Percentiles rank a stretch among this genome's conserved stretches.
Evolutionary conservation across 1,139 yeast genomes (phyloP).

Genomic region (Yamadazyma pseudoaaseri): DNA sequence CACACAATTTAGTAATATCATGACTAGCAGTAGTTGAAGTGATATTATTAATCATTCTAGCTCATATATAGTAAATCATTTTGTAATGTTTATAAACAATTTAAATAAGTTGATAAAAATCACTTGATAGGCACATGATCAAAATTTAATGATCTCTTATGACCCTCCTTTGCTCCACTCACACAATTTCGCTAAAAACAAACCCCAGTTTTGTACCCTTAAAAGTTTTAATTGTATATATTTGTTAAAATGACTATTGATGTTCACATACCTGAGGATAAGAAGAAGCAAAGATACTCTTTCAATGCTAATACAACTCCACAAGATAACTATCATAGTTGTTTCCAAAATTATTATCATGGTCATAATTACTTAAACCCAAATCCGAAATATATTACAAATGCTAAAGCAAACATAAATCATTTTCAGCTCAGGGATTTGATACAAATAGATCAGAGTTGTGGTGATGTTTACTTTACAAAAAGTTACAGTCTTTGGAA

Average conservation of each 20-base stretch:
- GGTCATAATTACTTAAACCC: slow-evolving; percentile 39
- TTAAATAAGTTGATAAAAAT: no score
- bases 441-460: slow-evolving; percentile 42
- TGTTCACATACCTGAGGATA: slow-evolving; percentile 2
- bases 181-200: no score
- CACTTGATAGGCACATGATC: no score
- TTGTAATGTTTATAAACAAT: no score
- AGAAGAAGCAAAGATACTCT: slow-evolving; percentile 6
- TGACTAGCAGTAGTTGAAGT: no score
- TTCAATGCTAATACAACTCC: slow-evolving; percentile 4
- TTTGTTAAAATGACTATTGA: slow-evolving; percentile 11
- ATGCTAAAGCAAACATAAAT: slow-evolving; percentile 36
- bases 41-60: no score
- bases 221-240: background rate
- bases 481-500: slow-evolving; percentile 30
- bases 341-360: slow-evolving; percentile 48
- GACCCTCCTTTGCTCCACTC: background rate
- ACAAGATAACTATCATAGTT: slow-evolving; percentile 16
- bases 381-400: slow-evolving; percentile 35
- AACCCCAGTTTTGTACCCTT: background rate
- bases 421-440: slow-evolving; percentile 92
- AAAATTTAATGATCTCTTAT: no score
- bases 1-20: no score
- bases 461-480: slow-evolving; percentile 34
- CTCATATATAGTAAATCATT: no score